Conservation (phyloP, 2,329 filamentous ascomycete species). For the Fusarium redolens region DNA sequence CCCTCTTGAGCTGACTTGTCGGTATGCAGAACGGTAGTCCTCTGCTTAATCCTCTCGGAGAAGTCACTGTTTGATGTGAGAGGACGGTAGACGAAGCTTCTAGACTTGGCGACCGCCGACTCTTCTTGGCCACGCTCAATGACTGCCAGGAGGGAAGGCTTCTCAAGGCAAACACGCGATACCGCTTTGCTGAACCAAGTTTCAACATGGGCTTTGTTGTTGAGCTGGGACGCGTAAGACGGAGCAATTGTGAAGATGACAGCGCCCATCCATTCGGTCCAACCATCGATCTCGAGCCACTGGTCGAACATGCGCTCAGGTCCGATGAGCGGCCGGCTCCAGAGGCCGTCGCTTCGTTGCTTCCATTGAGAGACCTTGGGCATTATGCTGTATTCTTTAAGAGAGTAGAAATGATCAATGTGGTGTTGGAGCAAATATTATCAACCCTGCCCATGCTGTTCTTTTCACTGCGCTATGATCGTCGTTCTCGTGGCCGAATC, state of each 20-base stretch:
- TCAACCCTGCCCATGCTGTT: not conserved
- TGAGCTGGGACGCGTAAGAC: not conserved
- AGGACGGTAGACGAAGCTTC: conserved; percentile 4
- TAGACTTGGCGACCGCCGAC: not conserved
- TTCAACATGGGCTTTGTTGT: not conserved
- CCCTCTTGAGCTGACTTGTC: not conserved
- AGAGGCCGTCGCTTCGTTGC: not conserved
- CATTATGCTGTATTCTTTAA: not conserved
- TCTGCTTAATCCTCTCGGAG: not conserved
- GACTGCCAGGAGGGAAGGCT: not conserved
- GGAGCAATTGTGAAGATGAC: not conserved
- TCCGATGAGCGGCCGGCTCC: not conserved
- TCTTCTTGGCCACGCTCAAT: not conserved
- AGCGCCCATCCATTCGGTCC: not conserved
- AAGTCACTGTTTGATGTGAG: not conserved
- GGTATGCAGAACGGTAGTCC: not conserved
- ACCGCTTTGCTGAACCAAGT: not conserved
- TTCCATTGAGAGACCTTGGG: not conserved
- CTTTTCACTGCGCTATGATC: not conserved
- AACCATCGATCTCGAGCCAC: conserved; percentile 4
- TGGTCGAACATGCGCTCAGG: conserved; percentile 10
- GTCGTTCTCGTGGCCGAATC: not conserved
- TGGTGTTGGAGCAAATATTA: not conserved
- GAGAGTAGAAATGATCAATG: fast-evolving
- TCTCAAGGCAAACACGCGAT: not conserved